Evolutionary conservation across 805 yeast species (phyloP).

Genomic region (Suhomyces sp.): DNA sequence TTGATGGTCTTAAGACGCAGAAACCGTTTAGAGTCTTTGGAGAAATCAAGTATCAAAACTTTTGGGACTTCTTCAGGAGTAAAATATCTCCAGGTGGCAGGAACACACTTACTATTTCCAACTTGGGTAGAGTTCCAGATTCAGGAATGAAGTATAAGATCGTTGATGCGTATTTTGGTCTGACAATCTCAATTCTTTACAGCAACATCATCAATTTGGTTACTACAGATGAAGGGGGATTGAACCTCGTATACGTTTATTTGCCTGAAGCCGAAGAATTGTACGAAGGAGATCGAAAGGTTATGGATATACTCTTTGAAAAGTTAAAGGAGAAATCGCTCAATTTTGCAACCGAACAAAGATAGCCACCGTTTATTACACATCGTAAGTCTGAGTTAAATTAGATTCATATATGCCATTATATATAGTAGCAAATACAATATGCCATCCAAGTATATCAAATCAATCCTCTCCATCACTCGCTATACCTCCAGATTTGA

Average conservation of each 20-base stretch:
- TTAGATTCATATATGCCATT: background rate
- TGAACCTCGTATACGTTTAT: conserved; percentile 10
- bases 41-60: conserved; percentile 4
- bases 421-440: too few relatives aligned
- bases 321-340: conserved; percentile 1
- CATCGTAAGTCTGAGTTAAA: too few relatives aligned
- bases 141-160: conserved; percentile 1
- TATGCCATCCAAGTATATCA: too few relatives aligned
- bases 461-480: conserved; percentile 6
- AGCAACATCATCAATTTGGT: conserved; percentile 13
- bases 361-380: too few relatives aligned
- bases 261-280: conserved; percentile 9
- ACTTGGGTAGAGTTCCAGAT: conserved; percentile 11
- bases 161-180: conserved; percentile 11
- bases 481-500: conserved; percentile 5
- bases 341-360: background rate
- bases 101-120: conserved; percentile 9
- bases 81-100: conserved; percentile 5
- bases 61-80: conserved; percentile 5
- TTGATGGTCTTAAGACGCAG: conserved; percentile 1
- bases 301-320: conserved; percentile 11
- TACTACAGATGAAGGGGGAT: conserved; percentile 8
- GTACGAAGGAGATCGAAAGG: conserved; percentile 1
- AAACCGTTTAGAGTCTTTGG: conserved; percentile 5
- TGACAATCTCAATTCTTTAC: conserved; percentile 9